Percentiles rank a stretch among this genome's conserved stretches.
phyloP scores from a whole-genome alignment of 768 basidiomycete genomes.

The Ramaria sp. region DNA sequence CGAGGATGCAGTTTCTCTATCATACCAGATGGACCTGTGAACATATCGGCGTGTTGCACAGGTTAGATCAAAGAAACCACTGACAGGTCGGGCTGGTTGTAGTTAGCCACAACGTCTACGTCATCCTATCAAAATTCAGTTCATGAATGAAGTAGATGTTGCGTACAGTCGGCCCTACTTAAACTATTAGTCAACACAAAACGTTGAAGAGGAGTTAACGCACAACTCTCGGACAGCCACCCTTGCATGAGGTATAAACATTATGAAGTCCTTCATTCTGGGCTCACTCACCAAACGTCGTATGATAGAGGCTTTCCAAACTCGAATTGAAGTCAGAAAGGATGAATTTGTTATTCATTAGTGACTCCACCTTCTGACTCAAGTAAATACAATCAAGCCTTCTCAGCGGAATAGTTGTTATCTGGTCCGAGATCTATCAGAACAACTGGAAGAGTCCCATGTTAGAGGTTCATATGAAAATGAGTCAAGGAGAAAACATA shows the following conservation, averaged over 20 bases:
- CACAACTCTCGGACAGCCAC: conserved; percentile 65
- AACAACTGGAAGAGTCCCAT: too few species aligned
- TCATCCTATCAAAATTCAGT: background rate
- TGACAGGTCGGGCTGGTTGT: conserved; percentile 70
- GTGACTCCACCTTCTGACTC: conserved; percentile 67
- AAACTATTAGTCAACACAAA: background rate
- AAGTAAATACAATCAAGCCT: conserved; percentile 97
- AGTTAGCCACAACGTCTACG: conserved; percentile 62
- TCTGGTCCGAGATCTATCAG: background rate
- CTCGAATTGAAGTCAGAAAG: conserved; percentile 22
- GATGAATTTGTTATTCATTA: background rate
- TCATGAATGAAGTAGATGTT: conserved; percentile 5
- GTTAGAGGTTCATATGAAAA: too few species aligned
- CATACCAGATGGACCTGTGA: conserved; percentile 73
- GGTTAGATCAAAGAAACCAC: conserved; percentile 19
- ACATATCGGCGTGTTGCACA: conserved; percentile 10
- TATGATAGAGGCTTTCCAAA: conserved; percentile 66
- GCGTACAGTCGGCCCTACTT: conserved; percentile 60
- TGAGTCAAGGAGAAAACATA: background rate
- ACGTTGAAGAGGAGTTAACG: conserved; percentile 20
- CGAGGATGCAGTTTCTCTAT: conserved; percentile 18
- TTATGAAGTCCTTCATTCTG: conserved; percentile 10
- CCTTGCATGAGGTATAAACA: conserved; percentile 25
- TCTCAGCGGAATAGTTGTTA: background rate
- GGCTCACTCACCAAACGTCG: conserved; percentile 40